Conservation (phyloP, 73 alveolate species). For the Symbiodinium natans region DNA sequence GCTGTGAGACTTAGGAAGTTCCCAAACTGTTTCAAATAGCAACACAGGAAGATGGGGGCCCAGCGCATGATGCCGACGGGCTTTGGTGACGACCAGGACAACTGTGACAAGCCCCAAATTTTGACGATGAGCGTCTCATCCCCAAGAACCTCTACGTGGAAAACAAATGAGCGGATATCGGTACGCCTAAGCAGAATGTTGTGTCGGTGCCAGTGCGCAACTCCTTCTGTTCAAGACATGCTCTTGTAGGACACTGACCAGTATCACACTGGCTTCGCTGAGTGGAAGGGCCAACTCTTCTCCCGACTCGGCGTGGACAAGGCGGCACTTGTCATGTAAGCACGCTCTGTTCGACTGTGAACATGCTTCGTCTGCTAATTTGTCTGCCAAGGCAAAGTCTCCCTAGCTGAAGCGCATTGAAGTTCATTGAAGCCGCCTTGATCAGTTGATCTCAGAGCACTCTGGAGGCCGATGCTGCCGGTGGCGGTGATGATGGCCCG, state of each 20-base stretch:
- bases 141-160: too few relatives aligned
- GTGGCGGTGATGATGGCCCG: constrained; percentile 92
- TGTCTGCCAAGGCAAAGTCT: too few relatives aligned
- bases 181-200: background rate
- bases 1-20: too few relatives aligned
- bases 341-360: too few relatives aligned
- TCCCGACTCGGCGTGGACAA: constrained; percentile 92
- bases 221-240: background rate
- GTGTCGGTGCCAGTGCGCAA: background rate
- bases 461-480: constrained; percentile 66
- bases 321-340: background rate
- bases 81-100: constrained; percentile 21
- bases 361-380: too few relatives aligned
- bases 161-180: too few relatives aligned
- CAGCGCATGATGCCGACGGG: constrained; percentile 93
- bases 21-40: too few relatives aligned
- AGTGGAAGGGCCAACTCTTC: constrained; percentile 90
- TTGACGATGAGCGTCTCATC: too few relatives aligned
- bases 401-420: too few relatives aligned
- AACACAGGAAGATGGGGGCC: constrained; percentile 90
- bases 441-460: too few relatives aligned
- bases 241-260: constrained; percentile 88
- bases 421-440: too few relatives aligned
- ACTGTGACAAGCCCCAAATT: too few relatives aligned
- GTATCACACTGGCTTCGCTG: constrained; percentile 90